A percentile compares a stretch with the other conserved stretches of the same genome.
These are phyloP conservation scores for Rubia peregrina DNA, from an alignment of 305 asterid species.

Conservation along the genomic window DNA sequence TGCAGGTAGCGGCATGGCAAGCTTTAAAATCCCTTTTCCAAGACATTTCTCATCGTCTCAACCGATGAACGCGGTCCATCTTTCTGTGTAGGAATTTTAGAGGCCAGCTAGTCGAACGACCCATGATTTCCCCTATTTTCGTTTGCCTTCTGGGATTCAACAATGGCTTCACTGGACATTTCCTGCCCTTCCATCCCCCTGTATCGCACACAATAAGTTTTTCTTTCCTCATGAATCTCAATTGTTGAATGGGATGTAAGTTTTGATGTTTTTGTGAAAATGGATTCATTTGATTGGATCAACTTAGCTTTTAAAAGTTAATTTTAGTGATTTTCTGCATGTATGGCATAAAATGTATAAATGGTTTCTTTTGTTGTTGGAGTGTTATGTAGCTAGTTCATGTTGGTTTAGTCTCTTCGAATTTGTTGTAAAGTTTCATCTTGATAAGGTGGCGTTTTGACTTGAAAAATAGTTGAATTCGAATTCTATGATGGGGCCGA, in stretches of 20 bases:
- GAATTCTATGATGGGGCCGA: conserved; percentile 1
- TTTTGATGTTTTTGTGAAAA: not conserved
- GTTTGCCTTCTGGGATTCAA: not conserved
- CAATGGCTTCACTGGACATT: conserved; percentile 64
- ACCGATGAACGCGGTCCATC: not conserved
- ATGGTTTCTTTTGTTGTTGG: not conserved
- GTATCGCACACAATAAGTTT: conserved; percentile 51
- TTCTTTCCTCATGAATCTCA: conserved; percentile 12
- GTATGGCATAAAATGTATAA: not conserved
- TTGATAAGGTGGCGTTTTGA: not conserved
- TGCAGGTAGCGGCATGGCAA: not conserved
- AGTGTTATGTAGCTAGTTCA: not conserved
- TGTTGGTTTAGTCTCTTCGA: not conserved
- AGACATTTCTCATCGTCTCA: conserved; percentile 7
- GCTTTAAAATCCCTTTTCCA: conserved; percentile 11
- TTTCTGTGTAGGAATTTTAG: not conserved
- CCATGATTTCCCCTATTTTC: conserved; percentile 1
- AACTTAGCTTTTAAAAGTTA: not conserved
- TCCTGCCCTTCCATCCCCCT: conserved; percentile 59
- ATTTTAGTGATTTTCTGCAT: not conserved
- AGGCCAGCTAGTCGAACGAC: conserved; percentile 8
- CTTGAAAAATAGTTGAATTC: not conserved
- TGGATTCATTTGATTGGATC: conserved; percentile 3
- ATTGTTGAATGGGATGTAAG: not conserved
- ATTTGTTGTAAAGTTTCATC: conserved; percentile 6